Evolutionary conservation across 208 protist species (phyloP), one percentile per base, ranked within the genome.

Genomic region (Angomonas deanei): DNA sequence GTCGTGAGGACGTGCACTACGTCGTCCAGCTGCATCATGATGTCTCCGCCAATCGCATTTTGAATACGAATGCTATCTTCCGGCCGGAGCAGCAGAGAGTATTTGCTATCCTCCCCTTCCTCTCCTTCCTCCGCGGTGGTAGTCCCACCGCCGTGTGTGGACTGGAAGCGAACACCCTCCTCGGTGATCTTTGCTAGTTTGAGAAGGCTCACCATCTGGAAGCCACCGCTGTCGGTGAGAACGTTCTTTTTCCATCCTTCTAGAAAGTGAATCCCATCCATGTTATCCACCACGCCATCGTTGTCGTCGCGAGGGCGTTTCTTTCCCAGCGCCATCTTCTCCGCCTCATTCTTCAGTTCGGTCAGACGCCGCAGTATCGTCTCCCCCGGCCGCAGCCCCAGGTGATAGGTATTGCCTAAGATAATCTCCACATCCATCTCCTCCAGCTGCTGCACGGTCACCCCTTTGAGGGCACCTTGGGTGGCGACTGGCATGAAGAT

Each of bases 11-110:
- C 85, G 68, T 93, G 84, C 24, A 99, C 92, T 8, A 99, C 97
- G 72, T 99, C 98, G 72, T 99, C 98, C 0, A 99, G 80, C 63
- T 97, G 92, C 98, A 99, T 99, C 83, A 99, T 99, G 61, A 99
- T 99, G 73, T 99, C 98, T 5, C 93, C 88, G 13, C 98, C 98
- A 71, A 99, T 99, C 23, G 85, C 77, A 62, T 99, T 99, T 78
- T 99, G 98, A 52, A 99, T 98, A 6, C 91, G 69, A 61, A 99
- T 99, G 48, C 91, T 98, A 23, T 99, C 84, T 71, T 99, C 98
- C 4, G 98, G 98, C 0, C 93, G 97, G 0, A 99, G 81, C 47
- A 99, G 66, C 50, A 99, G 90, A 21, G 91, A 82, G 48, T 85
- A 92, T 30, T 70, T 54, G 32, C 50, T 48, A 32, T 79, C 74